These are phyloP conservation scores for Lagenaria siceraria DNA, from an alignment of 306 rosid species.

Conservation along the genomic window DNA sequence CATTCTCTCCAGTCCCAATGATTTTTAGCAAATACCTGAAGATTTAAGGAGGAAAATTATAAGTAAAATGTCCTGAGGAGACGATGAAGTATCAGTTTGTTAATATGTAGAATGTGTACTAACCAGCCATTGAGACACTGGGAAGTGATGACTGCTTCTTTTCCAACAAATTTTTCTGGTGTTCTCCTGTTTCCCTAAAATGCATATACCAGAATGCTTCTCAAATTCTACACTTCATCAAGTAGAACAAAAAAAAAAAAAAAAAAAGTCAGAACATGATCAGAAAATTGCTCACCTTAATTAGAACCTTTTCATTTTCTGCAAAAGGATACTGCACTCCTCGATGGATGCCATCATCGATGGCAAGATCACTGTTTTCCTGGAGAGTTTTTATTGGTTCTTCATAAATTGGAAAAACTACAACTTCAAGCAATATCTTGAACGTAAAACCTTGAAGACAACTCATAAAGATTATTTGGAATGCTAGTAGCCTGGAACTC, in stretches of 20 bases:
- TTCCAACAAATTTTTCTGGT: constrained; percentile 96
- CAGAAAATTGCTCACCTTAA: constrained; percentile 49
- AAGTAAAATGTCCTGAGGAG: not conserved
- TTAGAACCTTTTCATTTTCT: constrained; percentile 81
- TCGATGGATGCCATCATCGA: constrained; percentile 47
- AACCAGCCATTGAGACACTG: constrained; percentile 99
- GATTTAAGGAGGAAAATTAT: not conserved
- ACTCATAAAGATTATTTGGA: not conserved
- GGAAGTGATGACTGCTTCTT: constrained; percentile 95
- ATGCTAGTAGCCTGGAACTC: not conserved
- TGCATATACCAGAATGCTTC: constrained; percentile 14
- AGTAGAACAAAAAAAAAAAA: not conserved
- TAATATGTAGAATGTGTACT: constrained; percentile 17
- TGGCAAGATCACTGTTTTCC: constrained; percentile 71
- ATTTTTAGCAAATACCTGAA: constrained; percentile 89
- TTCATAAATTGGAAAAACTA: not conserved
- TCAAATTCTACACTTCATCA: constrained; percentile 2
- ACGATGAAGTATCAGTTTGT: not conserved
- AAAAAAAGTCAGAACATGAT: not conserved
- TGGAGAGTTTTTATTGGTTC: constrained; percentile 12
- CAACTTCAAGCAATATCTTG: not conserved
- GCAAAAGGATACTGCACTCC: constrained; percentile 94
- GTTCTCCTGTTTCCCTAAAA: constrained; percentile 89
- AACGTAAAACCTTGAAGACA: not conserved
- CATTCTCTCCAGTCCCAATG: constrained; percentile 74